Evolutionary conservation across 2,329 filamentous ascomycete species (phyloP).

Genomic region (Fusarium kyushuense): DNA sequence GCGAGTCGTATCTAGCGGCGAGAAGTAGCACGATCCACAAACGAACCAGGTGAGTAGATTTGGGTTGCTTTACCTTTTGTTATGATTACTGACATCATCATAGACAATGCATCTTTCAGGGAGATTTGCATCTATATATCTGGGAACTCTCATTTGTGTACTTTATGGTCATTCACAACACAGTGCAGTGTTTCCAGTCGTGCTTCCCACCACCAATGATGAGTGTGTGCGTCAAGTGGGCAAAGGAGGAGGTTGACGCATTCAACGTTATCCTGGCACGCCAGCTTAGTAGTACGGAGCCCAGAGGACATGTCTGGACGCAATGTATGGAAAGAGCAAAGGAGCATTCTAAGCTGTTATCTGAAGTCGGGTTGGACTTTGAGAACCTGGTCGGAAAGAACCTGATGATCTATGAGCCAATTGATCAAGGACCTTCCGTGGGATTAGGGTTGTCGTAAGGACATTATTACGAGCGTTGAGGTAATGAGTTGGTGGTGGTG

Average conservation of each 20-base stretch:
- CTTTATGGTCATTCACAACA: conserved; percentile 94
- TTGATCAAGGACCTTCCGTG: conserved; percentile 36
- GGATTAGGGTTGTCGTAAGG: conserved; percentile 50
- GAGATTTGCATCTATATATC: conserved; percentile 91
- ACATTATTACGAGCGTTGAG: conserved; percentile 1
- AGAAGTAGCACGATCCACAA: conserved; percentile 83
- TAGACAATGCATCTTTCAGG: conserved; percentile 95
- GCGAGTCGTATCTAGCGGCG: conserved; percentile 86
- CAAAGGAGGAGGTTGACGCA: conserved; percentile 91
- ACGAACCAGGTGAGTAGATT: conserved; percentile 74
- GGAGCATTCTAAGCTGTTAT: conserved; percentile 82
- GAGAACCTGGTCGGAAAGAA: conserved; percentile 79
- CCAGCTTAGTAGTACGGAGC: conserved; percentile 88
- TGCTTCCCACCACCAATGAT: conserved; percentile 90
- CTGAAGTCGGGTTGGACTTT: conserved; percentile 91
- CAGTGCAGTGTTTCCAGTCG: conserved; percentile 85
- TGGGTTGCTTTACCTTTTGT: too few species aligned
- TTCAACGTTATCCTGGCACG: conserved; percentile 87
- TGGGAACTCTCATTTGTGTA: conserved; percentile 96
- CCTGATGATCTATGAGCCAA: conserved; percentile 49
- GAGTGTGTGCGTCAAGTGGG: conserved; percentile 97
- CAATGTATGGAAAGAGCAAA: conserved; percentile 86
- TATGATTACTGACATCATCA: conserved; percentile 19
- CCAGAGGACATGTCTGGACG: conserved; percentile 79
- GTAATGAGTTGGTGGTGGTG: conserved; percentile 8